phyloP scores from a whole-genome alignment of 768 basidiomycete genomes.

The Harrya chromipes region DNA sequence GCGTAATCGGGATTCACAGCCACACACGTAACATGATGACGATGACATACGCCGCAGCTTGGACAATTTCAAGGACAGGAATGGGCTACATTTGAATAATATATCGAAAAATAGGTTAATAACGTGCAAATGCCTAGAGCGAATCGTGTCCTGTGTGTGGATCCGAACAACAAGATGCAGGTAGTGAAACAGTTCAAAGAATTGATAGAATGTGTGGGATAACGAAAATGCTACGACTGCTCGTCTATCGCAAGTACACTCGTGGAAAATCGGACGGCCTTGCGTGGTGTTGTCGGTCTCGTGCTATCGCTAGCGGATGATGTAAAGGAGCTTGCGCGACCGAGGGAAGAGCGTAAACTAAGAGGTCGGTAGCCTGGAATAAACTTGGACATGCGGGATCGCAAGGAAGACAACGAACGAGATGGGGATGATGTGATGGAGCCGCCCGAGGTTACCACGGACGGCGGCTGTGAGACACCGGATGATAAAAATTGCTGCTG shows the following conservation, averaged over 20 bases:
- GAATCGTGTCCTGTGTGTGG: slow-evolving; percentile 17
- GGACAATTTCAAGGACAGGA: slow-evolving; percentile 6
- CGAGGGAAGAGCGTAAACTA: slow-evolving; percentile 35
- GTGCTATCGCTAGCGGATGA: slow-evolving; percentile 34
- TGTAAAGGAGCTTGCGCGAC: slow-evolving; percentile 28
- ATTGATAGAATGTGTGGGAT: slow-evolving; percentile 2
- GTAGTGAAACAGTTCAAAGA: slow-evolving; percentile 15
- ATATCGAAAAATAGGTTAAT: slow-evolving; percentile 26
- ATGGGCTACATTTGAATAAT: slow-evolving; percentile 33
- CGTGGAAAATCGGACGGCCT: slow-evolving; percentile 61
- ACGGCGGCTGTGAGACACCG: slow-evolving; percentile 25
- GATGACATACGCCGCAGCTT: slow-evolving; percentile 19
- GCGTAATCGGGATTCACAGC: slow-evolving; percentile 22
- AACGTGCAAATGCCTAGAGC: slow-evolving; percentile 11
- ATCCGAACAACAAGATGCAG: slow-evolving; percentile 22
- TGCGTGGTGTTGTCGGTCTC: slow-evolving; percentile 47
- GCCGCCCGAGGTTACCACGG: slow-evolving; percentile 36
- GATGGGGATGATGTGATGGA: slow-evolving; percentile 23
- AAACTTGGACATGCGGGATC: slow-evolving; percentile 51
- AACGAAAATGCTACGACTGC: slow-evolving; percentile 11
- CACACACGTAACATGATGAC: slow-evolving; percentile 11
- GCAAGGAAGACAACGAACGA: slow-evolving; percentile 38
- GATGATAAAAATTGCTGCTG: slow-evolving; percentile 15
- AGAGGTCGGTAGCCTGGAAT: slow-evolving; percentile 42
- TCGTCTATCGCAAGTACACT: slow-evolving; percentile 34